phyloP scores from a whole-genome alignment of 2,329 filamentous ascomycete genomes.

The Ceratocystis eucalypticola region DNA sequence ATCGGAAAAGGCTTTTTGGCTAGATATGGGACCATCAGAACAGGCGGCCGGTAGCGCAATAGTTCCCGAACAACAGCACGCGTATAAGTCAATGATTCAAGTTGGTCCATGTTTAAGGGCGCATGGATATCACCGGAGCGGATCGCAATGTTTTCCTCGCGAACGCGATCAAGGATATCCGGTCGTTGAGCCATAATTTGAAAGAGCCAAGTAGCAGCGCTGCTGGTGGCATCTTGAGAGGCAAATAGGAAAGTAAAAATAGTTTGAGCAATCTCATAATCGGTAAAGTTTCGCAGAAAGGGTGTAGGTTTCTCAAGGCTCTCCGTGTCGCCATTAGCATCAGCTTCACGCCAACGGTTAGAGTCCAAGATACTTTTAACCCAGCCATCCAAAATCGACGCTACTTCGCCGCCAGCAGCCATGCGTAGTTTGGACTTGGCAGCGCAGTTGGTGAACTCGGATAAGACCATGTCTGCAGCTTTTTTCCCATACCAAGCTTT shows the following conservation, averaged over 20 bases:
- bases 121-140: conserved; percentile 62
- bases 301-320: conserved; percentile 67
- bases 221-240: conserved; percentile 92
- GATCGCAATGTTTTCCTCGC: conserved; percentile 72
- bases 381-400: conserved; percentile 95
- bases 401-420: conserved; percentile 71
- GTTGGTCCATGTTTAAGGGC: conserved; percentile 64
- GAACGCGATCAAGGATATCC: conserved; percentile 78
- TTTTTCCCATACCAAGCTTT: conserved; percentile 97
- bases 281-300: conserved; percentile 71
- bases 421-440: conserved; percentile 89
- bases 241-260: conserved; percentile 95
- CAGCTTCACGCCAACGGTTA: conserved; percentile 63
- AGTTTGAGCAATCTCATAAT: conserved; percentile 85
- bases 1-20: conserved; percentile 94
- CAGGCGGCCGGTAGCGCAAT: conserved; percentile 85
- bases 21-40: conserved; percentile 91
- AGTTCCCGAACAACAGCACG: conserved; percentile 84
- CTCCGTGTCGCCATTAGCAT: conserved; percentile 57
- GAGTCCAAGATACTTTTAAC: conserved; percentile 78
- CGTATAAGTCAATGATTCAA: conserved; percentile 82
- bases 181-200: conserved; percentile 87
- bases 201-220: conserved; percentile 87
- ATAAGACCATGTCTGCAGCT: conserved; percentile 80
- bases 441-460: conserved; percentile 80